Base-by-base conservation (phyloP, 2,329 filamentous ascomycete genomes). In the Plenodomus biglobosus region DNA sequence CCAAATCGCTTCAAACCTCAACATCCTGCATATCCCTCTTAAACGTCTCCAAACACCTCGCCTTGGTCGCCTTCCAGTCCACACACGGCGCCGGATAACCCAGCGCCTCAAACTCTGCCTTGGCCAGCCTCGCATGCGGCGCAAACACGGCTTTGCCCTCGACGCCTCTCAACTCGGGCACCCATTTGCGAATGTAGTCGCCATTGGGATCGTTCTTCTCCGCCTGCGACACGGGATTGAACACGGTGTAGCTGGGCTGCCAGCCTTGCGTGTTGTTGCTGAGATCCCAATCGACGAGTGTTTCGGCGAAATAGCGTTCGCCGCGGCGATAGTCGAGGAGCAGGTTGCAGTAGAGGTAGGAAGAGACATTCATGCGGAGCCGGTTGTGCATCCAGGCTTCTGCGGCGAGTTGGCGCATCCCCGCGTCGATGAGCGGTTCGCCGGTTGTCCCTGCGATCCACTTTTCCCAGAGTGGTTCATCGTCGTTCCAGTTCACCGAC, bases 301-400 rank as follows among this genome's bases (percentile, higher is more conserved):
- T 76, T 53, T 79, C 76, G 1, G 77, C 77, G 50, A 80, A 80
- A 48, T 78, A 80, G 1, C 77, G 65, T 60, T 80, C 78, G 10
- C 78, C 78, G 2, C 72, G 59, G 2, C 78, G 70, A 47, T 78
- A 80, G 52, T 80, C 76, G 43, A 80, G 65, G 1, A 80, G 67
- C 8, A 80, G 46, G 44, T 80, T 79, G 38, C 72, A 77, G 34
- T 75, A 73, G 7, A 80, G 61, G 50, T 79, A 80, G 3, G 66
- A 73, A 0, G 71, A 71, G 0, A 76, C 74, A 40, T 79, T 79
- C 77, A 80, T 80, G 24, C 78, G 72, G 10, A 77, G 61, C 0
- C 78, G 72, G 46, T 80, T 80, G 51, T 80, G 77, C 77, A 80
- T 80, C 50, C 76, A 80, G 1, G 70, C 76, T 52, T 79, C 77